Percentiles rank a stretch among this genome's conserved stretches.
Evolutionary conservation across 768 basidiomycete species (phyloP).

Genomic region (Pleurotus tuber-regium): DNA sequence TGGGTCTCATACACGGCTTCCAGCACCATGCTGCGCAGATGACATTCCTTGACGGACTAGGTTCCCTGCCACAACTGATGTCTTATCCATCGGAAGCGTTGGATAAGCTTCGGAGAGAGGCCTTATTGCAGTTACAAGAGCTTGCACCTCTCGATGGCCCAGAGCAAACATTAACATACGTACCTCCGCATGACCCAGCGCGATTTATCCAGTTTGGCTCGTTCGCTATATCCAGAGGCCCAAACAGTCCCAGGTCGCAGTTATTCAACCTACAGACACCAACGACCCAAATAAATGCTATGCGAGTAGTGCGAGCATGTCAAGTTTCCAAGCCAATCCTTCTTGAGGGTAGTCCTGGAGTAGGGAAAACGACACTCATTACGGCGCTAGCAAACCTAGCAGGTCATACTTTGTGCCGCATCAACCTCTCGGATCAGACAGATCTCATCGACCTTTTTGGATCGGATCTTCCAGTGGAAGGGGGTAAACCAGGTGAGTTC

Average conservation of each 20-base stretch:
- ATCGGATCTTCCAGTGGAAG: slow-evolving; percentile 92
- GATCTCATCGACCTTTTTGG: slow-evolving; percentile 96
- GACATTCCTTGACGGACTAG: slow-evolving; percentile 88
- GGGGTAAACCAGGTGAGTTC: slow-evolving; percentile 88
- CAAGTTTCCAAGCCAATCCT: slow-evolving; percentile 91
- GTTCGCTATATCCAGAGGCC: slow-evolving; percentile 70
- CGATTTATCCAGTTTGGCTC: slow-evolving; percentile 60
- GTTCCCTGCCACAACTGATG: slow-evolving; percentile 70
- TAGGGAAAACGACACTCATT: slow-evolving; percentile 94
- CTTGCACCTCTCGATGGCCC: slow-evolving; percentile 49
- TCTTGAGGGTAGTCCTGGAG: slow-evolving; percentile 96
- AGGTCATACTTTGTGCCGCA: slow-evolving; percentile 80
- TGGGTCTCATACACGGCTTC: slow-evolving; percentile 10
- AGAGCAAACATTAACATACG: slow-evolving; percentile 13
- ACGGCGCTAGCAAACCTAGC: slow-evolving; percentile 80
- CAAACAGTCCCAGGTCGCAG: slow-evolving; percentile 28
- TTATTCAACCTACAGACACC: slow-evolving; percentile 84
- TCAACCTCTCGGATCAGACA: slow-evolving; percentile 98
- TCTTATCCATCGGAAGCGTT: slow-evolving; percentile 61
- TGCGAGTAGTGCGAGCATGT: slow-evolving; percentile 85
- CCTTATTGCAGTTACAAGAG: slow-evolving; percentile 48
- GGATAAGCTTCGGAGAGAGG: slow-evolving; percentile 58
- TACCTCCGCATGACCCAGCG: slow-evolving; percentile 31
- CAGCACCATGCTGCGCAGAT: slow-evolving; percentile 93
- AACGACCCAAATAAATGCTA: slow-evolving; percentile 83